Base-by-base conservation (phyloP, 495 filamentous ascomycete species). In the Apiosordaria backusii region DNA sequence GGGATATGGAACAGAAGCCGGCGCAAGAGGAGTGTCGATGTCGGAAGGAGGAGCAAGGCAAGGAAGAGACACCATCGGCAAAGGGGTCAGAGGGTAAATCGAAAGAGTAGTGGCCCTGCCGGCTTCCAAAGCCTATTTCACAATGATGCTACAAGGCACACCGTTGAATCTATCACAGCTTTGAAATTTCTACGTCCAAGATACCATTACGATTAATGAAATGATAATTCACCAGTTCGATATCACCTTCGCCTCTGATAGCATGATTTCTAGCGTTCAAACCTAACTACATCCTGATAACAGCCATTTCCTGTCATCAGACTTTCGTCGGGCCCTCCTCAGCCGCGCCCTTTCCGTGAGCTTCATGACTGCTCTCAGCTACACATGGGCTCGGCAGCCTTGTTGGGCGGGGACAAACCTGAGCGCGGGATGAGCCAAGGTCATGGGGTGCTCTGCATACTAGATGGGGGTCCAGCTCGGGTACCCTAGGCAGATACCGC, bases 1-100 rank as follows among this genome's bases (percentile, higher is more conserved):
- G 26, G 24, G 71, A 71, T 27, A 65, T 45, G 13, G 74, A 74
- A 71, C 27, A 55, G 27, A 23, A 64, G 65, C 4, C 66, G 60
- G 13, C 5, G 9, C 45, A 59, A 25, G 64, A 35, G 0, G n/a
- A 62, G 57, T 66, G 67, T 24, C 60, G 23, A n/a, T 66, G 61
- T 18, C 50, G 19, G 50, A 22, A 63, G 61, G 61, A 60, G 22
- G 35, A 45, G 16, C 35, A 45, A 10, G 35, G 35, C 35, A 7
- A 45, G 9, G 35, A 45, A 45, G 16, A 45, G 5, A 45, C 35
- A 3, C 35, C 35, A 15, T 15, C 35, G 9, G 35, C 10, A 15
- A 15, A 45, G 35, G 35, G 16, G 10, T 15, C 35, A 45, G 35
- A 45, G 16, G 35, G 16, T 13, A 1, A 45, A 45, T 2, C 35